These are phyloP conservation scores for Mycena olivaceomarginata DNA, from an alignment of 768 basidiomycete species.

Conservation along the genomic window DNA sequence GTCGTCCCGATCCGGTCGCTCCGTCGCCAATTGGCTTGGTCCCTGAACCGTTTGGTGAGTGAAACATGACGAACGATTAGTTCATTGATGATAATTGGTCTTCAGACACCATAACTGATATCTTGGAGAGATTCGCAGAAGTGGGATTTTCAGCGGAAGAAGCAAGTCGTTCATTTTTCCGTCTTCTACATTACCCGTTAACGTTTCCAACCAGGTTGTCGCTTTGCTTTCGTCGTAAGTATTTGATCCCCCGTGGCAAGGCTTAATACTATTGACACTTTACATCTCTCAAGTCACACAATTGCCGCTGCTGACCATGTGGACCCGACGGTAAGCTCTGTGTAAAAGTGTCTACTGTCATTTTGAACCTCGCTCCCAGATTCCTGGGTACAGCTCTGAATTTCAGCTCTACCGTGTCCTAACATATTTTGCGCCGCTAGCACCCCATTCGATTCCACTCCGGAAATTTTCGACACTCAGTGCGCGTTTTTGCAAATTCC, in stretches of 20 bases:
- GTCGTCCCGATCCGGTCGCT: slow-evolving; percentile 35
- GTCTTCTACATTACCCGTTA: background rate
- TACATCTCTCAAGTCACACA: slow-evolving; percentile 41
- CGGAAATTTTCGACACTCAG: slow-evolving; percentile 33
- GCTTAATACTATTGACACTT: no score
- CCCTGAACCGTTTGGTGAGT: slow-evolving; percentile 31
- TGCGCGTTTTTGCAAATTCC: no score
- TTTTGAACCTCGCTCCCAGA: slow-evolving; percentile 36
- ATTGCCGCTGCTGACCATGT: slow-evolving; percentile 57
- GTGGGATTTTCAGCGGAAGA: slow-evolving; percentile 52
- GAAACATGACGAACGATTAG: no score
- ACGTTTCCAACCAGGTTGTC: slow-evolving; percentile 10
- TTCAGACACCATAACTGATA: slow-evolving; percentile 53
- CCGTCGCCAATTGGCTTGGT: slow-evolving; percentile 32
- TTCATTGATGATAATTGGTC: background rate
- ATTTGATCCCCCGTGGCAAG: background rate
- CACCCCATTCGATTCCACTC: slow-evolving; percentile 69
- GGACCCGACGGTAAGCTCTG: slow-evolving; percentile 44
- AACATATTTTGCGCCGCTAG: slow-evolving; percentile 35
- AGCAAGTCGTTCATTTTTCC: slow-evolving; percentile 50
- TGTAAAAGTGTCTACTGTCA: slow-evolving; percentile 6
- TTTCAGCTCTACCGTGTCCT: slow-evolving; percentile 4
- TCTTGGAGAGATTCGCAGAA: slow-evolving; percentile 58
- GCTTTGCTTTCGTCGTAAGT: slow-evolving; percentile 57
- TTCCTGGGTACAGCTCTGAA: slow-evolving; percentile 34